Evolutionary conservation across 192 early-diverging fungal species (phyloP).

Genomic region (Radiomyces spectabilis): DNA sequence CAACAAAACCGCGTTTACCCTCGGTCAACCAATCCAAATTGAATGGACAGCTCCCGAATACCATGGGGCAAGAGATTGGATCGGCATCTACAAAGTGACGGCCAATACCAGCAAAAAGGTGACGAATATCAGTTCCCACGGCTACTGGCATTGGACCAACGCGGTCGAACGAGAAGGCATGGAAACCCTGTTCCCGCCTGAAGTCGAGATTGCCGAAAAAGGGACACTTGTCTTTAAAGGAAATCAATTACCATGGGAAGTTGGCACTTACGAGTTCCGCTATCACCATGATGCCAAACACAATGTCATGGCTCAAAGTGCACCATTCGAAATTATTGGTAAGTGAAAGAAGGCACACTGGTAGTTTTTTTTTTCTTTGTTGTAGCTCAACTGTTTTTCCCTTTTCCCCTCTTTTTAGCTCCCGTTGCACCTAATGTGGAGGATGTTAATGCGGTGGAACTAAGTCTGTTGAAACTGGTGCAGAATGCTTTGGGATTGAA

Average conservation of each 20-base stretch:
- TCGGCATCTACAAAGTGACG: conserved; percentile 80
- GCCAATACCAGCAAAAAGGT: conserved; percentile 69
- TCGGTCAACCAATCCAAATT: conserved; percentile 74
- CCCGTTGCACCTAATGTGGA: conserved; percentile 8
- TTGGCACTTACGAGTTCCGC: conserved; percentile 86
- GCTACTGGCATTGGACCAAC: conserved; percentile 54
- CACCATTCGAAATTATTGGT: conserved; percentile 73
- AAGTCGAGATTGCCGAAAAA: conserved; percentile 7
- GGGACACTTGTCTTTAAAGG: conserved; percentile 62
- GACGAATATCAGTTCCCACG: conserved; percentile 68
- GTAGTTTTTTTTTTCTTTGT: background rate
- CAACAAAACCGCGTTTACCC: conserved; percentile 35
- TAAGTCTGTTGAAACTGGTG: conserved; percentile 30
- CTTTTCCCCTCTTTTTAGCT: background rate
- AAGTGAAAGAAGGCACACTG: conserved; percentile 6
- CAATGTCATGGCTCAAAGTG: conserved; percentile 66
- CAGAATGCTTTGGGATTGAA: conserved; percentile 40
- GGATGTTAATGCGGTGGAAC: conserved; percentile 26
- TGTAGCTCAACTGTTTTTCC: background rate
- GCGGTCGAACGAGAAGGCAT: background rate
- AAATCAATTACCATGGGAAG: conserved; percentile 71
- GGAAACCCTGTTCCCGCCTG: conserved; percentile 5
- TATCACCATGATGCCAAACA: conserved; percentile 87
- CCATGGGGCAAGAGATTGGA: conserved; percentile 81
- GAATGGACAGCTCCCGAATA: conserved; percentile 69